These are phyloP conservation scores for Trypanosoma boissoni DNA, from an alignment of 208 protist species.

Conservation along the genomic window DNA sequence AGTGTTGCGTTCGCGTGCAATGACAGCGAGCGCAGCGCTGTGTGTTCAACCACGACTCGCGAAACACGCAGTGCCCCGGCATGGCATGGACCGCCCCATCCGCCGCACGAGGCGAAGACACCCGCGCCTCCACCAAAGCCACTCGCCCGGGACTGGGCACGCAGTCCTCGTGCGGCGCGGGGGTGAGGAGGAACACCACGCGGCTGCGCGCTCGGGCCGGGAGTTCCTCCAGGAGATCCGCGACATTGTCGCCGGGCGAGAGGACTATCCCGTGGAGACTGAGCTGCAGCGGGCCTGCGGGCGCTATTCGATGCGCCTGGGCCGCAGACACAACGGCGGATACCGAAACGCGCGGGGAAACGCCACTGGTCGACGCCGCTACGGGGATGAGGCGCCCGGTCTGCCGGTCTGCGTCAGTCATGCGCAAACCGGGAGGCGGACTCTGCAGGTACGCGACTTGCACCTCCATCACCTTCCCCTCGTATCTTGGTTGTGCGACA, in stretches of 20 bases:
- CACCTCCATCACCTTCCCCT: background rate
- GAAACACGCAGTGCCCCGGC: slow-evolving; percentile 10
- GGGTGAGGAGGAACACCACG: slow-evolving; percentile 16
- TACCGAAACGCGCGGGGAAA: background rate
- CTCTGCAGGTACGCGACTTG: slow-evolving; percentile 1
- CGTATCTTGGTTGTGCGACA: background rate
- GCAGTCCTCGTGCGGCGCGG: background rate
- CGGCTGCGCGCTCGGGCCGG: slow-evolving; percentile 6
- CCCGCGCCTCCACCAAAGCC: background rate
- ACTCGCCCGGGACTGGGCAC: background rate
- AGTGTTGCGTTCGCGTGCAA: slow-evolving; percentile 3
- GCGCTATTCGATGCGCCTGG: background rate
- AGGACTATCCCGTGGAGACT: slow-evolving; percentile 14
- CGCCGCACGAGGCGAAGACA: too few species aligned
- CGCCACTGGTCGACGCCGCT: background rate
- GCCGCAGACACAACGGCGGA: background rate
- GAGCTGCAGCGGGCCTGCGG: slow-evolving; percentile 7
- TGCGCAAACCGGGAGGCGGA: background rate
- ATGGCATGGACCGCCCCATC: too few species aligned
- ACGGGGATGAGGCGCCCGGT: background rate
- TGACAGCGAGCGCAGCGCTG: slow-evolving; percentile 2
- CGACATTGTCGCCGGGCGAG: slow-evolving; percentile 5
- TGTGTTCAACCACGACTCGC: slow-evolving; percentile 16
- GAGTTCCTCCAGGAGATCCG: background rate
- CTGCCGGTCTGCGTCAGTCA: slow-evolving; percentile 1